phyloP scores from a whole-genome alignment of 805 yeast species.

The Nakazawaea holstii region DNA sequence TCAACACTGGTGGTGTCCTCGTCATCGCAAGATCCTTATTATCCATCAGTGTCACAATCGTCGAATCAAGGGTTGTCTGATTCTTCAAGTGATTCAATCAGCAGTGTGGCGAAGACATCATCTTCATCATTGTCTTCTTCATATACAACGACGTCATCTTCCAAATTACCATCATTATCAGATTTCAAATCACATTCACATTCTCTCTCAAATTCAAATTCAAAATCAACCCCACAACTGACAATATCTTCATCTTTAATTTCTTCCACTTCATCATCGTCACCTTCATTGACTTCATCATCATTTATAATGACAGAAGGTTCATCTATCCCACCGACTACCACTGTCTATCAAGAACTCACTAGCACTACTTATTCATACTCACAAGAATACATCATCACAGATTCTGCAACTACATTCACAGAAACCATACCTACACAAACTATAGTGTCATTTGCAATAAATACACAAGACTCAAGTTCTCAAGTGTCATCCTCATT shows the following conservation, averaged over 20 bases:
- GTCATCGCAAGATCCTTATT: slow-evolving; percentile 1
- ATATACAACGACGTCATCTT: no score
- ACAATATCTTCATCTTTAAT: slow-evolving; percentile 11
- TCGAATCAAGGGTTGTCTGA: slow-evolving; percentile 2
- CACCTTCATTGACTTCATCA: slow-evolving; percentile 9
- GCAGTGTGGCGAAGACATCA: background rate
- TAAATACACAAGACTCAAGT: background rate
- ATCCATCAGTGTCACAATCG: slow-evolving; percentile 6
- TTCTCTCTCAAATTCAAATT: no score
- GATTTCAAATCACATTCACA: no score
- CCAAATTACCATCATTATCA: no score
- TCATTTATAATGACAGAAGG: slow-evolving; percentile 12
- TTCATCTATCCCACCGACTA: slow-evolving; percentile 10
- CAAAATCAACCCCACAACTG: no score
- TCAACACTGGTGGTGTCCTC: background rate
- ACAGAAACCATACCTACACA: slow-evolving; percentile 10
- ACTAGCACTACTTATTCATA: slow-evolving; percentile 2
- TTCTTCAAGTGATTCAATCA: slow-evolving; percentile 1
- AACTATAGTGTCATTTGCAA: slow-evolving; percentile 7
- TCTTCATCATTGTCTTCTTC: slow-evolving; percentile 7
- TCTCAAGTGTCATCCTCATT: slow-evolving; percentile 1
- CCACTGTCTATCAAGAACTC: slow-evolving; percentile 11
- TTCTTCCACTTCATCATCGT: slow-evolving; percentile 9
- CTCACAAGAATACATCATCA: slow-evolving; percentile 9
- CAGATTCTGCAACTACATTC: slow-evolving; percentile 12